Evolutionary conservation across 495 filamentous ascomycete species (phyloP).

Genomic region (Podospora tetraspora): DNA sequence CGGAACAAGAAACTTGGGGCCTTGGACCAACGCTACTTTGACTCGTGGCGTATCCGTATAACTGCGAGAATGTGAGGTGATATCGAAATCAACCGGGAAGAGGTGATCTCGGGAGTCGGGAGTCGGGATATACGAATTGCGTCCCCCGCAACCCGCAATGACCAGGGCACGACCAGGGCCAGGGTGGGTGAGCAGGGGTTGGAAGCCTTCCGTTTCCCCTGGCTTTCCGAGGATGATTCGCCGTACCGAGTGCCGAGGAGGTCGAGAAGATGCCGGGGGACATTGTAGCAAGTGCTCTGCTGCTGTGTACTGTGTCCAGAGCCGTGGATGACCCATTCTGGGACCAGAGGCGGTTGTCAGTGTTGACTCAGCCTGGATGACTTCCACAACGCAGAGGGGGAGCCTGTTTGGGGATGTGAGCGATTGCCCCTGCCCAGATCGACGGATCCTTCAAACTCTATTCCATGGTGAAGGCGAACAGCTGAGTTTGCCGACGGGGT

Average conservation of each 20-base stretch:
- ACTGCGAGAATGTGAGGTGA: not conserved
- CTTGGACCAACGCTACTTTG: not conserved
- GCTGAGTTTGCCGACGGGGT: not conserved
- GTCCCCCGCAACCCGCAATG: not conserved
- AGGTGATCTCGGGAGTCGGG: not conserved
- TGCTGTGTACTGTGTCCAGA: not conserved
- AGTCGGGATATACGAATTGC: not conserved
- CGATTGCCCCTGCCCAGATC: constrained; percentile 26
- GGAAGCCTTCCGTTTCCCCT: not conserved
- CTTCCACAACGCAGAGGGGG: not conserved
- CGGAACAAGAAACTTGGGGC: not conserved
- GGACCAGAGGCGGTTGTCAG: not conserved
- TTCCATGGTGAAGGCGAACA: constrained; percentile 12
- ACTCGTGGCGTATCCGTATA: not conserved
- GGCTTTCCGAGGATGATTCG: not conserved
- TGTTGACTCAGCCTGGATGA: not conserved
- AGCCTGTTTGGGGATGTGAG: too few relatives aligned
- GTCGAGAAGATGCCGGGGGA: not conserved
- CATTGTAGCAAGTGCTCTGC: not conserved
- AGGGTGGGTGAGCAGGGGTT: not conserved
- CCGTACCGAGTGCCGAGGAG: not conserved
- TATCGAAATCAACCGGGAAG: not conserved
- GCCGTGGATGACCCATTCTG: not conserved
- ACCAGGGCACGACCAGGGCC: not conserved
- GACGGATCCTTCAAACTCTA: constrained; percentile 27